These are phyloP conservation scores for Xylariaceae sp. DNA, from an alignment of 2,329 filamentous ascomycete genomes.

Conservation along the genomic window DNA sequence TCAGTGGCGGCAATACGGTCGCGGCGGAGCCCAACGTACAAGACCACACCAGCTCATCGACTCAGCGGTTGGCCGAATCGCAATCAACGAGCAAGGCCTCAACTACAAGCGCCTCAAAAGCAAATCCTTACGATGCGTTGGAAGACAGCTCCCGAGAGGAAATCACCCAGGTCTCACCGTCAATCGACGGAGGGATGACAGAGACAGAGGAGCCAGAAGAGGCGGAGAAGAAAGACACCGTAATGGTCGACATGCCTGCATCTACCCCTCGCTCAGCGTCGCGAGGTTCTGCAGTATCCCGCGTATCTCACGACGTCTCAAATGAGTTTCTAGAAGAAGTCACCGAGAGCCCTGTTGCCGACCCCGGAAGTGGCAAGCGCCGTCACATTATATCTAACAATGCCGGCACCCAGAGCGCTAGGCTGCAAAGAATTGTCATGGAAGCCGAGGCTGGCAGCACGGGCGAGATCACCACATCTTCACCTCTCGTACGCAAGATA, in stretches of 20 bases:
- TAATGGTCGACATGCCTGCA: constrained; percentile 17
- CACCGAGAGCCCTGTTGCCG: constrained; percentile 52
- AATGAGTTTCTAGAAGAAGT: constrained; percentile 40
- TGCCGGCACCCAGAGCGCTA: constrained; percentile 38
- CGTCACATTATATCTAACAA: constrained; percentile 38
- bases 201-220: constrained; percentile 4
- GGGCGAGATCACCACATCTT: constrained; percentile 36
- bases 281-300: constrained; percentile 21
- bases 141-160: constrained; percentile 16
- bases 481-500: constrained; percentile 44
- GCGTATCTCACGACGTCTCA: constrained; percentile 14
- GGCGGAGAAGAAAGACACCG: constrained; percentile 5
- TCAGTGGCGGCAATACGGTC: constrained; percentile 11
- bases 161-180: background rate
- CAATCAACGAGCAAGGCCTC: background rate
- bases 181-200: constrained; percentile 4
- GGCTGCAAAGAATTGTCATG: constrained; percentile 42
- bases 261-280: constrained; percentile 17
- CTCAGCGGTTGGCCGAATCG: constrained; percentile 18
- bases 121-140: constrained; percentile 19
- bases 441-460: constrained; percentile 26
- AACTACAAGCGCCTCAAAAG: background rate
- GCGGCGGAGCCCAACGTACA: background rate
- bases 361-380: constrained; percentile 55
- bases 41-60: background rate